Percentiles rank a stretch among this genome's conserved stretches.
Conservation (phyloP, 2,329 filamentous ascomycete species). For the Thelonectria olida region DNA sequence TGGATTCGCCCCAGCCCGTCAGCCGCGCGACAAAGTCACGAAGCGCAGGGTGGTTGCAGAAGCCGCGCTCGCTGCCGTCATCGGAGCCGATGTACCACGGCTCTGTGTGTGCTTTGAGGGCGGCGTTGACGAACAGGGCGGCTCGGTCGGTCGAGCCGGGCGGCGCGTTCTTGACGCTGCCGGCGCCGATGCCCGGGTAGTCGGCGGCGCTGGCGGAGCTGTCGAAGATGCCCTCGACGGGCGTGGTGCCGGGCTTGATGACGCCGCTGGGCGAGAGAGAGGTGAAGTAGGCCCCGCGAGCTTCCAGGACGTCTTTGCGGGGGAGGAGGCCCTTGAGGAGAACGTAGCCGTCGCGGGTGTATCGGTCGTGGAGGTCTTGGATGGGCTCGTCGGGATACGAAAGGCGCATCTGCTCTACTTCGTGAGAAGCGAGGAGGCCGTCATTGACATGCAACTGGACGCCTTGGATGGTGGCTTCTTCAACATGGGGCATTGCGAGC, state of each 20-base stretch:
- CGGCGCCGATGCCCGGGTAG: slow-evolving; percentile 56
- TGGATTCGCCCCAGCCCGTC: slow-evolving; percentile 62
- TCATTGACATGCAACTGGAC: slow-evolving; percentile 42
- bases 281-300: slow-evolving; percentile 62
- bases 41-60: slow-evolving; percentile 62
- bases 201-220: slow-evolving; percentile 16
- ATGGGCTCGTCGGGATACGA: slow-evolving; percentile 56
- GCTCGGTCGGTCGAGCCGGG: slow-evolving; percentile 50
- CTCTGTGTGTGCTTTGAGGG: slow-evolving; percentile 62
- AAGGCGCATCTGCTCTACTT: slow-evolving; percentile 52
- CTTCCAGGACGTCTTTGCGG: slow-evolving; percentile 59
- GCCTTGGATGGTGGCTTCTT: slow-evolving; percentile 21
- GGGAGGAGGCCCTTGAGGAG: slow-evolving; percentile 65
- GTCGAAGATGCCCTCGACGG: slow-evolving; percentile 63
- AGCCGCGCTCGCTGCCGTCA: slow-evolving; percentile 32
- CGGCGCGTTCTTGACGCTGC: slow-evolving; percentile 54
- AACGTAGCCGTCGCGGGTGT: slow-evolving; percentile 58
- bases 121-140: slow-evolving; percentile 46
- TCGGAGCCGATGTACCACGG: slow-evolving; percentile 54
- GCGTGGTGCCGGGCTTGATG: slow-evolving; percentile 60
- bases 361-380: slow-evolving; percentile 54
- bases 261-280: slow-evolving; percentile 64
- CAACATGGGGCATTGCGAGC: slow-evolving; percentile 20
- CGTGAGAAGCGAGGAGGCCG: slow-evolving; percentile 52
- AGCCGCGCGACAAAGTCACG: slow-evolving; percentile 59